Conservation (phyloP, 371 early-diverging fungal genomes). For the Mucor racemosus region DNA sequence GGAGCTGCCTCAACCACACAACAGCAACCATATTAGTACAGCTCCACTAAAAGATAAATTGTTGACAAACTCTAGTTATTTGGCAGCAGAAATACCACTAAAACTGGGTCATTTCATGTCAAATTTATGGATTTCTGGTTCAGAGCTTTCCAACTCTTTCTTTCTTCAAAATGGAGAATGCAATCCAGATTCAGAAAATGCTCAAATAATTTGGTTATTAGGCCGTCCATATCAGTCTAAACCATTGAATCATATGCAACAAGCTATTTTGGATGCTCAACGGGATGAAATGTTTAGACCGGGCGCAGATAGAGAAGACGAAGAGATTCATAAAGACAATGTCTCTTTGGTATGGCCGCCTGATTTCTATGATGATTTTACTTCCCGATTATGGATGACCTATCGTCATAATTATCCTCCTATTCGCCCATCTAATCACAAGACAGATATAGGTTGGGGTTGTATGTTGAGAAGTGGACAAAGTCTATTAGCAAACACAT, state of each 20-base stretch:
- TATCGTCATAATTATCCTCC: conserved; percentile 89
- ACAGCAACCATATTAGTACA: conserved; percentile 49
- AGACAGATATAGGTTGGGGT: conserved; percentile 94
- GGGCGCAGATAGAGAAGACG: background rate
- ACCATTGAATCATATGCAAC: conserved; percentile 33
- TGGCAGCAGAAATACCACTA: conserved; percentile 57
- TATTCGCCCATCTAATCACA: conserved; percentile 79
- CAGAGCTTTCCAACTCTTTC: conserved; percentile 36
- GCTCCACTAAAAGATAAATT: conserved; percentile 54
- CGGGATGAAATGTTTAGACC: conserved; percentile 38
- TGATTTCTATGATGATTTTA: conserved; percentile 75
- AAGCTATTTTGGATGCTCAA: conserved; percentile 45
- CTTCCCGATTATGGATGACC: conserved; percentile 88
- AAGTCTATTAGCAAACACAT: conserved; percentile 86
- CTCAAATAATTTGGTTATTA: conserved; percentile 39
- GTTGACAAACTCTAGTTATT: conserved; percentile 52
- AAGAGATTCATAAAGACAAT: background rate
- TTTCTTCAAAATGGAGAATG: conserved; percentile 21
- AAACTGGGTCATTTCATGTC: conserved; percentile 58
- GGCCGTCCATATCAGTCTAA: conserved; percentile 36
- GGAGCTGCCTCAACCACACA: conserved; percentile 53
- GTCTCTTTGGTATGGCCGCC: conserved; percentile 35
- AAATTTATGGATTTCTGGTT: conserved; percentile 46
- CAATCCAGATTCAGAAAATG: conserved; percentile 7
- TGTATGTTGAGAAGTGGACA: conserved; percentile 98